A percentile compares a stretch with the other conserved stretches of the same genome.
These are phyloP conservation scores for Trametes pubescens DNA, from an alignment of 1,284 basidiomycete genomes.

Conservation along the genomic window DNA sequence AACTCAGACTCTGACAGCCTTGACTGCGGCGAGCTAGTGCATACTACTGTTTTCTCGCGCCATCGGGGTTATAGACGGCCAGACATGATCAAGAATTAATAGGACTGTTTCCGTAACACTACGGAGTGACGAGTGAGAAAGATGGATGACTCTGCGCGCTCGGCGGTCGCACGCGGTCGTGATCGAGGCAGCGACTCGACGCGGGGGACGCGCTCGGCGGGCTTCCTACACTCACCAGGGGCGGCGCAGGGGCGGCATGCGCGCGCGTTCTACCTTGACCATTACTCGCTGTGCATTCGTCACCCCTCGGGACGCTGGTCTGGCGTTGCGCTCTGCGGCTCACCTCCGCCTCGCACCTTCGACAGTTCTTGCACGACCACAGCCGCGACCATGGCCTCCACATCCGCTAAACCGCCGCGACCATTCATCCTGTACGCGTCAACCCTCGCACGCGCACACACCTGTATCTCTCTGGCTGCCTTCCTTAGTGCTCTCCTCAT, in stretches of 20 bases:
- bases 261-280: not conserved
- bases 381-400: slow-evolving; percentile 1
- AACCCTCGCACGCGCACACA: slow-evolving; percentile 71
- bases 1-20: too few species aligned
- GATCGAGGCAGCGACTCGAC: too few species aligned
- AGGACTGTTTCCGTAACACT: too few species aligned
- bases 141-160: not conserved
- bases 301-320: slow-evolving; percentile 1
- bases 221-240: not conserved
- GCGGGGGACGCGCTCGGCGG: not conserved
- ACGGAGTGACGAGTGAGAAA: not conserved
- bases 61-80: too few species aligned
- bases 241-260: not conserved
- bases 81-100: too few species aligned
- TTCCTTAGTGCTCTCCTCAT: slow-evolving; percentile 77
- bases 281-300: not conserved
- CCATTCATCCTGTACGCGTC: slow-evolving; percentile 50
- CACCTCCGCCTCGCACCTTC: not conserved
- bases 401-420: not conserved
- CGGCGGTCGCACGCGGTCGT: not conserved
- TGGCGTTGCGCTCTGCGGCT: not conserved
- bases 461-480: slow-evolving; percentile 72
- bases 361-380: slow-evolving; percentile 9
- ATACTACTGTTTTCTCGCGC: too few species aligned
- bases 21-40: too few species aligned